A percentile compares a stretch with the other conserved stretches of the same genome.
Evolutionary conservation across 495 filamentous ascomycete genomes (phyloP).

Genomic region (Monascus purpureus): DNA sequence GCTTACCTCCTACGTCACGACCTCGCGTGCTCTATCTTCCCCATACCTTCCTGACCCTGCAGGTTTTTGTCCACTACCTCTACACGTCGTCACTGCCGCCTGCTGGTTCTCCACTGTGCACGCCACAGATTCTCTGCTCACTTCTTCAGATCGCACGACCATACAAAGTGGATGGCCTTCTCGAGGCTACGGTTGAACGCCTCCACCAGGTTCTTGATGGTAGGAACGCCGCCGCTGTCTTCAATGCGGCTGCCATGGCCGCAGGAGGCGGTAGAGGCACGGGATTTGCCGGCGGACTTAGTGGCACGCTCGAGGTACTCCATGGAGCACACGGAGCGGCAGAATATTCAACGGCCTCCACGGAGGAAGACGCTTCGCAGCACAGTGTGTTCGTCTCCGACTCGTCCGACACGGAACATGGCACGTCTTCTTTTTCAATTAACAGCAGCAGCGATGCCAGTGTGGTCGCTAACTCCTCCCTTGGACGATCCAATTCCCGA

Average conservation of each 20-base stretch:
- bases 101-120: conserved; percentile 63
- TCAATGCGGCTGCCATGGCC: conserved; percentile 97
- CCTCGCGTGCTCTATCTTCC: conserved; percentile 85
- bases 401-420: conserved; percentile 34
- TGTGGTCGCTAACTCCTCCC: too few species aligned
- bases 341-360: conserved; percentile 25
- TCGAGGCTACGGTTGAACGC: conserved; percentile 83
- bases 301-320: conserved; percentile 31
- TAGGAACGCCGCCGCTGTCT: conserved; percentile 88
- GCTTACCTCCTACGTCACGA: conserved; percentile 52
- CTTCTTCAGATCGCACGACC: conserved; percentile 87
- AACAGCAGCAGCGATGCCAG: too few species aligned
- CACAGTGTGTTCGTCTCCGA: conserved; percentile 25
- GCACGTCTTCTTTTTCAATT: conserved; percentile 17
- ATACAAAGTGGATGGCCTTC: conserved; percentile 80
- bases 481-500: conserved; percentile 13
- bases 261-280: conserved; percentile 77
- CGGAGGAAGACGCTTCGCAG: conserved; percentile 10
- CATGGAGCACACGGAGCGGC: conserved; percentile 18
- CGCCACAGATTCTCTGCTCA: conserved; percentile 89
- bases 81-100: conserved; percentile 82
- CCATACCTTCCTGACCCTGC: conserved; percentile 76
- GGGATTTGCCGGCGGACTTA: conserved; percentile 28
- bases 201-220: conserved; percentile 84
- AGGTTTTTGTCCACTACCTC: conserved; percentile 78